Base-by-base conservation (phyloP, 371 early-diverging fungal genomes). In the Scutellospora calospora region DNA sequence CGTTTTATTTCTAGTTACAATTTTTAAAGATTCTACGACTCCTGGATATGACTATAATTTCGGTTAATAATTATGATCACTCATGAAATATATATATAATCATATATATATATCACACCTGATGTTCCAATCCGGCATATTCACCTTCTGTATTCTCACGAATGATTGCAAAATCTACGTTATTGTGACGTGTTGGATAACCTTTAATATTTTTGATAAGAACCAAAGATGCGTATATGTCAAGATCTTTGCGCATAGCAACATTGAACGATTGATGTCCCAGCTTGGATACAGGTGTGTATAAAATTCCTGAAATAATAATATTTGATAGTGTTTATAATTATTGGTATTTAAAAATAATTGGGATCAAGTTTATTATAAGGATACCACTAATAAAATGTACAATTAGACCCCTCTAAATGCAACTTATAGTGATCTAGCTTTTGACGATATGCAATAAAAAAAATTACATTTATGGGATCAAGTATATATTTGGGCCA, bases 121-220 rank as follows among this genome's bases (percentile, higher is more conserved):
- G 92, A 90, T 98, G 99, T 89, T 98, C 99, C 79, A 97, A 90
- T 20, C 99, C 99, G 84, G 97, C 94, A 91, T 98, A 98, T 89
- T 98, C 98, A 82, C 99, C 99, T 88, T 98, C 99, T 31, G 98
- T 98, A 90, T 98, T 98, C 87, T 98, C 99, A 90, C 99, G 95
- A 85, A 98, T 97, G 82, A 98, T 96, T 81, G 96, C 95, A 89
- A 98, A 93, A 89, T 98, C 96, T 79, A 98, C 96, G 81, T 94
- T 90, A 82, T 92, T 89, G 88, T 97, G 95, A 82, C 98, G 94
- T 59, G 97, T 90, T 8, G 91, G 86, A 65, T 91, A 89, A 81
- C 95, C 94, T 20, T 94, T 93, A 60, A 97, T 88, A 89, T 97
- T 97, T 86, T 93, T 93, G 84, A 93, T 90, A 69, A 95, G 87